A percentile compares a stretch with the other conserved stretches of the same genome.
Evolutionary conservation across 2,329 filamentous ascomycete genomes (phyloP).

Genomic region (Pestalotiopsis sp.): DNA sequence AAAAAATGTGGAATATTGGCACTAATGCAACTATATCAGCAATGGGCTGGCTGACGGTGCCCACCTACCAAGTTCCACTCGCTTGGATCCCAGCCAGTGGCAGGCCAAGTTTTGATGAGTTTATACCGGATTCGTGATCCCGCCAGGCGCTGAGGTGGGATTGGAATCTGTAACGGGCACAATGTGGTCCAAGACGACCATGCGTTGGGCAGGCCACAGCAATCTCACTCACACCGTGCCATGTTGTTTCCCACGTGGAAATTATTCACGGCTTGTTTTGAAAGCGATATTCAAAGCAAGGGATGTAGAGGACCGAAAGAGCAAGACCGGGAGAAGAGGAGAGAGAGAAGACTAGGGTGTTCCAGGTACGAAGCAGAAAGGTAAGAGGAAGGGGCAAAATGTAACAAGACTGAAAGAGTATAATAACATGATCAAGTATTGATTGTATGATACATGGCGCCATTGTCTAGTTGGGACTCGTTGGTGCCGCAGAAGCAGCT

Average conservation of each 20-base stretch:
- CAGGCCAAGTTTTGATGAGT: background rate
- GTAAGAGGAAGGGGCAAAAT: background rate
- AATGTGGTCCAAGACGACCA: background rate
- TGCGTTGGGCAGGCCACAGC: background rate
- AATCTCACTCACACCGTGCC: conserved; percentile 4
- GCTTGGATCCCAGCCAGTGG: conserved; percentile 2
- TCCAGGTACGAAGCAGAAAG: background rate
- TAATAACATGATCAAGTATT: background rate
- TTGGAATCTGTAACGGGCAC: background rate
- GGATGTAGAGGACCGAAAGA: background rate
- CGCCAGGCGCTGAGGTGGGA: background rate
- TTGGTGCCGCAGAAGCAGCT: background rate
- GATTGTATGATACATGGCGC: background rate
- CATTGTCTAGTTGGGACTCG: background rate
- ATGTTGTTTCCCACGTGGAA: conserved; percentile 3
- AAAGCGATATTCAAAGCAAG: background rate
- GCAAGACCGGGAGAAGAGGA: background rate
- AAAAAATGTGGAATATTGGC: conserved; percentile 12
- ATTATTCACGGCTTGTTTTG: background rate
- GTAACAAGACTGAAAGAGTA: background rate
- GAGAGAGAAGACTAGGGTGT: background rate
- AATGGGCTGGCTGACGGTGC: conserved; percentile 8
- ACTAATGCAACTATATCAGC: conserved; percentile 13
- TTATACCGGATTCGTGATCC: conserved; percentile 1
- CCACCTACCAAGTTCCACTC: conserved; percentile 7